These are phyloP conservation scores for Helicocarpus griseus DNA, from an alignment of 2,329 filamentous ascomycete genomes.

Conservation along the genomic window DNA sequence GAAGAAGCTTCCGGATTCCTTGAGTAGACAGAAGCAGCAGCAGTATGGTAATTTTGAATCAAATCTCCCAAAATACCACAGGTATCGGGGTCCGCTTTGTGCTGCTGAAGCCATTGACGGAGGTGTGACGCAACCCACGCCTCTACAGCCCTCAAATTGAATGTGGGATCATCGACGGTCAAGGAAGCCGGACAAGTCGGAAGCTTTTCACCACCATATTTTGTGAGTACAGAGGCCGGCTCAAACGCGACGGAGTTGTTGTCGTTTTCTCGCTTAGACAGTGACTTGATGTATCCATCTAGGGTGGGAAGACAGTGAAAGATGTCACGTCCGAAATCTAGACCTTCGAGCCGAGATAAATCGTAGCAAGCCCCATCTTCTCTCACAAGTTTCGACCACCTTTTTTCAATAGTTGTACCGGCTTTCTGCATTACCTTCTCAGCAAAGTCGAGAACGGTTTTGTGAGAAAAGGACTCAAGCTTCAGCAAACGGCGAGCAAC, in stretches of 20 bases:
- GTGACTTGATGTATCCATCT: constrained; percentile 9
- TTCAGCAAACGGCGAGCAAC: constrained; percentile 33
- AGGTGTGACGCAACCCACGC: constrained; percentile 39
- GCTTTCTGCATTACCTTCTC: constrained; percentile 4
- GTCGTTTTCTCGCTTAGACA: constrained; percentile 1
- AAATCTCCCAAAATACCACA: constrained; percentile 3
- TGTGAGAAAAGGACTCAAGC: constrained; percentile 15
- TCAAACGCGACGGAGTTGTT: constrained; percentile 6
- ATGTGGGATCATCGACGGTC: constrained; percentile 14
- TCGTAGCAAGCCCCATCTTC: neutral
- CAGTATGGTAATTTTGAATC: constrained; percentile 5
- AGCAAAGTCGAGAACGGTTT: constrained; percentile 9
- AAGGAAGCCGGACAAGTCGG: constrained; percentile 1
- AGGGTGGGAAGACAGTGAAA: constrained; percentile 5
- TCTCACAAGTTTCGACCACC: neutral
- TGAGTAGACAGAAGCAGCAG: constrained; percentile 2
- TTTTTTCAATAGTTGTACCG: neutral
- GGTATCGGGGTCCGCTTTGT: constrained; percentile 15
- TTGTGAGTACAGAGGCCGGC: neutral
- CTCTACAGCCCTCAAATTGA: constrained; percentile 37
- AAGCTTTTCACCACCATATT: neutral
- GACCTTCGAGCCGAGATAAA: neutral
- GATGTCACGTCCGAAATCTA: neutral
- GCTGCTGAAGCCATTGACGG: constrained; percentile 27
- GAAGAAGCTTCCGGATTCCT: constrained; percentile 39